Conservation (phyloP, 1,139 yeast genomes). For the Scheffersomyces segobiensis region DNA sequence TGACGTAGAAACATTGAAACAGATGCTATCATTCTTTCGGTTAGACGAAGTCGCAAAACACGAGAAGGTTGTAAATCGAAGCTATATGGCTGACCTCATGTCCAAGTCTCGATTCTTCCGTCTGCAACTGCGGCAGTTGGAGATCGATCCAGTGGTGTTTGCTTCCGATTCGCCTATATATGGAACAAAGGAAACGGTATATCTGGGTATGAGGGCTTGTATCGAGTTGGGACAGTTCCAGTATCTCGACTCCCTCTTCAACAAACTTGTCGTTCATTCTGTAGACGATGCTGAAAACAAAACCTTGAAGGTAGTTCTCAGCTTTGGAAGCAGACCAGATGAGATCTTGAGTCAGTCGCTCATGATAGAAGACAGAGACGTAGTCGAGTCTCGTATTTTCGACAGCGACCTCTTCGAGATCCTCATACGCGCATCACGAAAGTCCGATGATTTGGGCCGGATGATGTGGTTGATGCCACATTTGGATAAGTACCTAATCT, state of each 20-base stretch:
- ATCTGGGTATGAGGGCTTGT: slow-evolving; percentile 32
- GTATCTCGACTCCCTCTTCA: slow-evolving; percentile 35
- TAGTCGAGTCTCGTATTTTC: slow-evolving; percentile 16
- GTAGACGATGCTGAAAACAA: slow-evolving; percentile 13
- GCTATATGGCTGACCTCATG: slow-evolving; percentile 21
- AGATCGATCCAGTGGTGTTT: slow-evolving; percentile 13
- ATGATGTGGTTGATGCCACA: slow-evolving; percentile 42
- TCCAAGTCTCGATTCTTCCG: slow-evolving; percentile 30
- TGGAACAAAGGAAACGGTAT: slow-evolving; percentile 16
- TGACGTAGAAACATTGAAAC: slow-evolving; percentile 21
- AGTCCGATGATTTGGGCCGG: slow-evolving; percentile 37
- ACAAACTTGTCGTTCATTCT: slow-evolving; percentile 35
- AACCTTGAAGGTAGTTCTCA: slow-evolving; percentile 15
- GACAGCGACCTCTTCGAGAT: slow-evolving; percentile 26
- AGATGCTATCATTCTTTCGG: slow-evolving; percentile 28
- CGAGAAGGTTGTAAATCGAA: slow-evolving; percentile 21
- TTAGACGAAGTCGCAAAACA: slow-evolving; percentile 30
- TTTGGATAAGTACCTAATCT: slow-evolving; percentile 29
- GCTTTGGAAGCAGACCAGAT: slow-evolving; percentile 13
- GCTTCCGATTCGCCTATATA: slow-evolving; percentile 15
- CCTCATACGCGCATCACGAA: slow-evolving; percentile 25
- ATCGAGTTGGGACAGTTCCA: slow-evolving; percentile 26
- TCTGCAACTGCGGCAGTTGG: slow-evolving; percentile 11
- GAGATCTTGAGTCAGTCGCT: slow-evolving; percentile 2
- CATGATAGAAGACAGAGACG: neutral